phyloP scores from a whole-genome alignment of 2,329 filamentous ascomycete species.

The Trichoderma sp. region DNA sequence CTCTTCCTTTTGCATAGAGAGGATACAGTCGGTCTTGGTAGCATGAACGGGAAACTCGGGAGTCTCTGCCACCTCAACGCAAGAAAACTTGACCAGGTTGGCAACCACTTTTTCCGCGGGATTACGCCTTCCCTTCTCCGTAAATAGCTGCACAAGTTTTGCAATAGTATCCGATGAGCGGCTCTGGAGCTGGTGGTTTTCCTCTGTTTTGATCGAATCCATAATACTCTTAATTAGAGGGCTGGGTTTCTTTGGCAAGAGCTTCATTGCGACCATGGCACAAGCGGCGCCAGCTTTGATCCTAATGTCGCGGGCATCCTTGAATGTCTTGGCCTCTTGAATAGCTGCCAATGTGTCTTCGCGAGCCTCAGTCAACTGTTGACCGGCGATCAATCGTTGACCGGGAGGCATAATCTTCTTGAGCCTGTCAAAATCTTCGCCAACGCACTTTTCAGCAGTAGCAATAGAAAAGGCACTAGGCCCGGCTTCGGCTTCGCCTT shows the following conservation, averaged over 20 bases:
- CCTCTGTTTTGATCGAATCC: conserved; percentile 96
- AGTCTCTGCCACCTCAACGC: conserved; percentile 95
- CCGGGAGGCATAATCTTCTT: conserved; percentile 87
- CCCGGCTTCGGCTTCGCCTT: conserved; percentile 87
- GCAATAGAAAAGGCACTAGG: conserved; percentile 86
- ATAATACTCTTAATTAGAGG: conserved; percentile 94
- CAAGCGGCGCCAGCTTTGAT: conserved; percentile 84
- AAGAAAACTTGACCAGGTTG: conserved; percentile 96
- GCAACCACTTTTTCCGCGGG: conserved; percentile 94
- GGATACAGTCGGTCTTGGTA: conserved; percentile 70
- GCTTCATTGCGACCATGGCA: conserved; percentile 80
- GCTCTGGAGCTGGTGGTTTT: conserved; percentile 82
- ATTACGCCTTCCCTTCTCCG: conserved; percentile 71
- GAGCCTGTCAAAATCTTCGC: conserved; percentile 79
- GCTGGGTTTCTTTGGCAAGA: conserved; percentile 89
- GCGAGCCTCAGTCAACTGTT: conserved; percentile 75
- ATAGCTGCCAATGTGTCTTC: conserved; percentile 68
- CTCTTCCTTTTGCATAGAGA: conserved; percentile 96
- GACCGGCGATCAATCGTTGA: conserved; percentile 77
- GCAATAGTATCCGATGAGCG: conserved; percentile 84
- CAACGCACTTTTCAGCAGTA: conserved; percentile 84
- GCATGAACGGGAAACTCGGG: conserved; percentile 89
- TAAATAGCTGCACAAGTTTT: conserved; percentile 80
- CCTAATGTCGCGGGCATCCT: conserved; percentile 78
- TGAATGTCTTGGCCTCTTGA: conserved; percentile 72